These are phyloP conservation scores for Pythium pyrilobum DNA, from an alignment of 352 stramenopile genomes.

Conservation along the genomic window DNA sequence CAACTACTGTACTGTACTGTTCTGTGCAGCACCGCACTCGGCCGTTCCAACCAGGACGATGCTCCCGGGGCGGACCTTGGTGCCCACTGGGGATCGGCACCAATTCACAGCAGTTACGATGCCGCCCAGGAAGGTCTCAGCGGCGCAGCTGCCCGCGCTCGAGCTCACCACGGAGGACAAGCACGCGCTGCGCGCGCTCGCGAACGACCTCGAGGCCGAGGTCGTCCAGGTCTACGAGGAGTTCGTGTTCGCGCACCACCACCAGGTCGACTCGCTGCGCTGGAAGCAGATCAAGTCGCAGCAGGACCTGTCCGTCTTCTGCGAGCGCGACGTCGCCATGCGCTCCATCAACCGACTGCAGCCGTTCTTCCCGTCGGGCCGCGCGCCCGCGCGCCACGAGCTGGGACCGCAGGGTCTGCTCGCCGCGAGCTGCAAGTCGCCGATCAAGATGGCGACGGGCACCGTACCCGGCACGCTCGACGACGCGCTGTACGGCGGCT, in stretches of 20 bases:
- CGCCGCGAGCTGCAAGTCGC: slow-evolving; percentile 28
- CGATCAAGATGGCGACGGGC: slow-evolving; percentile 27
- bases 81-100: slow-evolving; percentile 1
- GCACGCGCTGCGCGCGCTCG: slow-evolving; percentile 25
- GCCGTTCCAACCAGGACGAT: not conserved
- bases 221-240: slow-evolving; percentile 42
- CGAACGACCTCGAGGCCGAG: slow-evolving; percentile 40
- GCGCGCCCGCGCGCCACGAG: slow-evolving; percentile 8
- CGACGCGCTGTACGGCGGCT: slow-evolving; percentile 48
- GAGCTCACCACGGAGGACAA: slow-evolving; percentile 26
- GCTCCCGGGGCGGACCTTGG: not conserved
- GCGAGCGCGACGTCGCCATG: slow-evolving; percentile 24
- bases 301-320: slow-evolving; percentile 36
- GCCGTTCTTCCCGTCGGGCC: slow-evolving; percentile 16
- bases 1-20: no score
- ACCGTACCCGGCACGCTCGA: slow-evolving; percentile 44
- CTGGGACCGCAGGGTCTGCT: slow-evolving; percentile 25
- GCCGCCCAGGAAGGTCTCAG: not conserved
- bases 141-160: slow-evolving; percentile 18
- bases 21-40: no score
- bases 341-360: slow-evolving; percentile 20
- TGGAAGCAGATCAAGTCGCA: slow-evolving; percentile 42
- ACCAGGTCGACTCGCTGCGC: slow-evolving; percentile 25
- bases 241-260: slow-evolving; percentile 24
- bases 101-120: not conserved